phyloP scores from a whole-genome alignment of 192 early-diverging fungal species.

The Coemansia nantahalensis region DNA sequence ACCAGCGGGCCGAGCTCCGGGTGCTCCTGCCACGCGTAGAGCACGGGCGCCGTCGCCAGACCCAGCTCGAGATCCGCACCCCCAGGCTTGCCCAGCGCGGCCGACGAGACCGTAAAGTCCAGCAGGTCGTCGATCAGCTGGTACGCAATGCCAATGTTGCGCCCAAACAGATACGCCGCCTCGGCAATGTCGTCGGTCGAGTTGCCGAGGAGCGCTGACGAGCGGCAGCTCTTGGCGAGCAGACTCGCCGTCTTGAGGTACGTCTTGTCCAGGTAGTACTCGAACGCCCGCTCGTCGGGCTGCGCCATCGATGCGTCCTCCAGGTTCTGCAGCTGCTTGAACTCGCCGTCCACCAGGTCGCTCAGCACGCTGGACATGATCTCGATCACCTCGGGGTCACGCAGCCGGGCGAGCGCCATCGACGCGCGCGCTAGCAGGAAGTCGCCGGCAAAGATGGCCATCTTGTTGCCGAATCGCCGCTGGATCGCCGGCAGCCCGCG shows the following conservation, averaged over 20 bases:
- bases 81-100: constrained; percentile 82
- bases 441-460: constrained; percentile 93
- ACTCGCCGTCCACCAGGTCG: constrained; percentile 95
- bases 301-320: constrained; percentile 39
- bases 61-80: constrained; percentile 88
- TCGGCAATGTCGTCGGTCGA: constrained; percentile 68
- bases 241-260: constrained; percentile 94
- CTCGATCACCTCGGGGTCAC: constrained; percentile 90
- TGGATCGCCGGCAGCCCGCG: constrained; percentile 77
- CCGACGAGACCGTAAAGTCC: constrained; percentile 74
- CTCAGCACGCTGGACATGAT: constrained; percentile 90
- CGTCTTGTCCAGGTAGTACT: constrained; percentile 93
- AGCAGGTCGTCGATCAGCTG: constrained; percentile 93
- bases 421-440: constrained; percentile 95
- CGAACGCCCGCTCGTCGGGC: constrained; percentile 58
- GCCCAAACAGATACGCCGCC: constrained; percentile 83
- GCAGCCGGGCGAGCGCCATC: constrained; percentile 82
- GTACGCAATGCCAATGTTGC: constrained; percentile 89
- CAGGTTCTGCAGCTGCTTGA: constrained; percentile 90
- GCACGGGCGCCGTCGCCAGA: constrained; percentile 88
- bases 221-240: constrained; percentile 89
- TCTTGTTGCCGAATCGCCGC: constrained; percentile 92
- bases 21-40: constrained; percentile 88
- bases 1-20: constrained; percentile 82
- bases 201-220: constrained; percentile 82